phyloP scores from a whole-genome alignment of 2,329 filamentous ascomycete genomes.

The Clarireedia hainanense region DNA sequence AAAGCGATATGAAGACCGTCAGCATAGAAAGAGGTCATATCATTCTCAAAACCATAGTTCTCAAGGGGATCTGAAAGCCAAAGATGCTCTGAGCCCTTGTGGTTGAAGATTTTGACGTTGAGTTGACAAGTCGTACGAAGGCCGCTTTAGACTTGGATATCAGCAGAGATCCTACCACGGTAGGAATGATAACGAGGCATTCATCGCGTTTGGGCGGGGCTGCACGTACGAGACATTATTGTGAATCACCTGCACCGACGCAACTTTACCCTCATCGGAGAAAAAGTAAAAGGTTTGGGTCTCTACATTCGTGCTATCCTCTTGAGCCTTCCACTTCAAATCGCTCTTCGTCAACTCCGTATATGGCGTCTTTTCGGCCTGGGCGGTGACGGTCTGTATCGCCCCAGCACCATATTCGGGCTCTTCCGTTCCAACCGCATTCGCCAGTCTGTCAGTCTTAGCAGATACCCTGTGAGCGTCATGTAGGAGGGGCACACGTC shows the following conservation, averaged over 20 bases:
- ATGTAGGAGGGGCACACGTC: conserved; percentile 6
- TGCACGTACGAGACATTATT: conserved; percentile 81
- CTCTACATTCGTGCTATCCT: conserved; percentile 80
- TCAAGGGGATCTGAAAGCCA: conserved; percentile 78
- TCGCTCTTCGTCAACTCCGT: conserved; percentile 72
- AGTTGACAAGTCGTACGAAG: conserved; percentile 88
- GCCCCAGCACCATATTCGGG: conserved; percentile 88
- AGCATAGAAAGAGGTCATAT: conserved; percentile 77
- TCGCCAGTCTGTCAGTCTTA: conserved; percentile 44
- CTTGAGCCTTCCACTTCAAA: conserved; percentile 69
- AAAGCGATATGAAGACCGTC: conserved; percentile 79
- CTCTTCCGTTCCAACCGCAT: conserved; percentile 93
- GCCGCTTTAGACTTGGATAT: conserved; percentile 48
- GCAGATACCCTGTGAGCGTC: background rate
- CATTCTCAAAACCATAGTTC: conserved; percentile 77
- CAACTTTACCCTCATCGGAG: conserved; percentile 67
- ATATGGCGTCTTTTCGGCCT: conserved; percentile 70
- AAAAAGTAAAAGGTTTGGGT: conserved; percentile 91
- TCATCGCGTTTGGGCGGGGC: conserved; percentile 18
- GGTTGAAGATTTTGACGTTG: conserved; percentile 86
- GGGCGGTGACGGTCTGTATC: conserved; percentile 76
- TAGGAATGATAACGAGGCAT: background rate
- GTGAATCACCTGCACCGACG: conserved; percentile 87
- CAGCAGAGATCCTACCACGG: background rate
- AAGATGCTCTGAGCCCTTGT: conserved; percentile 54